Conservation (phyloP, 495 filamentous ascomycete species). For the Penicillium steckii region DNA sequence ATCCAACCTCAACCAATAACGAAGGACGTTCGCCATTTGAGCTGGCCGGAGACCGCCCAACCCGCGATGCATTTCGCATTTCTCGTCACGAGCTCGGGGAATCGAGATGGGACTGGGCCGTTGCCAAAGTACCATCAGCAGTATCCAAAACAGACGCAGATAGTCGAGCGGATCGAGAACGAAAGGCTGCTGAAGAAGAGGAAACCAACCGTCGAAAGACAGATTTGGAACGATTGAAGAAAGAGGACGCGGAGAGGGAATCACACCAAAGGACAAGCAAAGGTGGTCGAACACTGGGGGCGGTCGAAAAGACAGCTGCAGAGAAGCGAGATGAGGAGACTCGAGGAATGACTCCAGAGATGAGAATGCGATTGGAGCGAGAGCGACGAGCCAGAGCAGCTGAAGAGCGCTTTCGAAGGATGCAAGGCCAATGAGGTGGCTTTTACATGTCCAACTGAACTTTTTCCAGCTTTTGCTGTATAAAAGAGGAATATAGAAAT, state of each 20-base stretch:
- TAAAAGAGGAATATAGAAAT: not conserved
- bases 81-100: constrained; percentile 82
- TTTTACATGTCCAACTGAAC: not conserved
- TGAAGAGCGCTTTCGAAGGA: constrained; percentile 75
- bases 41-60: constrained; percentile 79
- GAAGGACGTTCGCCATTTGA: constrained; percentile 80
- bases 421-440: constrained; percentile 42
- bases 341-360: constrained; percentile 81
- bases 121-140: constrained; percentile 65
- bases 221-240: constrained; percentile 64
- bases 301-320: constrained; percentile 61
- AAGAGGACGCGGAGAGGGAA: constrained; percentile 58
- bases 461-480: not conserved
- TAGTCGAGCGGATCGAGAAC: constrained; percentile 60
- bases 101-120: constrained; percentile 73
- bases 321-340: constrained; percentile 80
- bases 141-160: constrained; percentile 69
- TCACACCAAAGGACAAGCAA: constrained; percentile 37
- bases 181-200: constrained; percentile 51
- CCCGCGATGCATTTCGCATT: constrained; percentile 88
- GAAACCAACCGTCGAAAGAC: constrained; percentile 59
- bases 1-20: constrained; percentile 66
- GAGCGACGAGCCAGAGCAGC: constrained; percentile 81
- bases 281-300: constrained; percentile 50
- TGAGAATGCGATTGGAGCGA: constrained; percentile 74